phyloP scores from a whole-genome alignment of 177 flowering plant species.

The Vitis hybrid region DNA sequence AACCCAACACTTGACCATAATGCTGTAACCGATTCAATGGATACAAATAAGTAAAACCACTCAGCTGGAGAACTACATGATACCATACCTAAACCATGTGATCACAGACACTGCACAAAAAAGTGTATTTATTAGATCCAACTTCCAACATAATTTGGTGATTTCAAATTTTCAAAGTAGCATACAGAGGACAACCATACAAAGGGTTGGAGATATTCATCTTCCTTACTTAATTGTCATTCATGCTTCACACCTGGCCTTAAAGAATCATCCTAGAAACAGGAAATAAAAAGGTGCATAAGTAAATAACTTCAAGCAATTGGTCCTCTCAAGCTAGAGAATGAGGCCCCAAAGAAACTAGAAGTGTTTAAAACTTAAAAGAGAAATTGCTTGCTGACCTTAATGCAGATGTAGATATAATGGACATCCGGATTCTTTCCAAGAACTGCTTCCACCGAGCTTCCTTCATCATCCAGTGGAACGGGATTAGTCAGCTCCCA shows the following conservation, averaged over 20 bases:
- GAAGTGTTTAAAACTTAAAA: neutral
- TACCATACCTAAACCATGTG: too few species aligned
- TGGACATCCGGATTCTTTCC: slow-evolving; percentile 63
- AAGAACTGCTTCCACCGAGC: slow-evolving; percentile 35
- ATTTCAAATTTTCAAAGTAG: too few species aligned
- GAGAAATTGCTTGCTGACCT: slow-evolving; percentile 33
- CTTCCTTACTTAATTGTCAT: slow-evolving; percentile 1
- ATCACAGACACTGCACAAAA: too few species aligned
- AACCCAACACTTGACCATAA: too few species aligned
- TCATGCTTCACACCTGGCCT: neutral
- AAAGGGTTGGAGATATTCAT: slow-evolving; percentile 2
- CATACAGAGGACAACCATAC: neutral
- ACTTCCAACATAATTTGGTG: too few species aligned
- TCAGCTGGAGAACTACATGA: too few species aligned
- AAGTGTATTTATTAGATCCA: too few species aligned
- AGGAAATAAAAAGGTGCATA: neutral
- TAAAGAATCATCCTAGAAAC: slow-evolving; percentile 18
- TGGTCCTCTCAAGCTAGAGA: neutral
- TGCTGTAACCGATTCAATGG: too few species aligned
- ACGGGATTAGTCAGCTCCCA: slow-evolving; percentile 59
- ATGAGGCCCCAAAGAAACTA: neutral
- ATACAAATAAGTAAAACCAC: too few species aligned
- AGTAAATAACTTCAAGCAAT: neutral
- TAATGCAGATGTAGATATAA: slow-evolving; percentile 67
- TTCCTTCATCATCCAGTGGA: slow-evolving; percentile 48